These are phyloP conservation scores for Leccinum ponderosum DNA, from an alignment of 1,284 basidiomycete genomes.

Conservation along the genomic window DNA sequence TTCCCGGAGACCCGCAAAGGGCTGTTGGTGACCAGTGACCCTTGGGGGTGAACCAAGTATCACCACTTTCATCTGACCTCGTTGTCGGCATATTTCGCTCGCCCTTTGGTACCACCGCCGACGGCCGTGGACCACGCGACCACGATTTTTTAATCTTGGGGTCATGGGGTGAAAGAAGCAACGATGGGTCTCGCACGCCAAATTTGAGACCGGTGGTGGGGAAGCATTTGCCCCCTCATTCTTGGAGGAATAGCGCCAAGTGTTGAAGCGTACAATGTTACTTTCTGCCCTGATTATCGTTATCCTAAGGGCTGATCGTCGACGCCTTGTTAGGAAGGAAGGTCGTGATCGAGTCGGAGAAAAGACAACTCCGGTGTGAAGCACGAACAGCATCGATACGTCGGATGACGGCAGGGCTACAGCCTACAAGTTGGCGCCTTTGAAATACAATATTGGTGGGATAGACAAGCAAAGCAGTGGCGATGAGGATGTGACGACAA, in stretches of 20 bases:
- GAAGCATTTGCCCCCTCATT: constrained; percentile 2
- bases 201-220: constrained; percentile 2
- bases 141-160: constrained; percentile 25
- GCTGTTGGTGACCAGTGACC: not conserved
- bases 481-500: constrained; percentile 13
- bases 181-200: constrained; percentile 9
- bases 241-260: constrained; percentile 1
- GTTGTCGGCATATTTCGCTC: constrained; percentile 10
- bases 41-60: constrained; percentile 1
- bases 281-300: constrained; percentile 18
- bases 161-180: constrained; percentile 8
- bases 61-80: constrained; percentile 14
- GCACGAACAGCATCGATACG: constrained; percentile 1
- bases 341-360: constrained; percentile 5
- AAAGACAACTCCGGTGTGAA: constrained; percentile 23
- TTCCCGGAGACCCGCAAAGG: constrained; percentile 1
- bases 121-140: constrained; percentile 7
- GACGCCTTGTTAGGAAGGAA: constrained; percentile 22
- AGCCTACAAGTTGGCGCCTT: constrained; percentile 6
- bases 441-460: constrained; percentile 22
- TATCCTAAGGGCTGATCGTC: constrained; percentile 11
- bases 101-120: constrained; percentile 3
- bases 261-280: not conserved
- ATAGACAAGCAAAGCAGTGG: constrained; percentile 12
- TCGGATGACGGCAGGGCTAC: constrained; percentile 16